Evolutionary conservation across 75 land plant genomes (phyloP).

Genomic region (Sequoiadendron giganteum): DNA sequence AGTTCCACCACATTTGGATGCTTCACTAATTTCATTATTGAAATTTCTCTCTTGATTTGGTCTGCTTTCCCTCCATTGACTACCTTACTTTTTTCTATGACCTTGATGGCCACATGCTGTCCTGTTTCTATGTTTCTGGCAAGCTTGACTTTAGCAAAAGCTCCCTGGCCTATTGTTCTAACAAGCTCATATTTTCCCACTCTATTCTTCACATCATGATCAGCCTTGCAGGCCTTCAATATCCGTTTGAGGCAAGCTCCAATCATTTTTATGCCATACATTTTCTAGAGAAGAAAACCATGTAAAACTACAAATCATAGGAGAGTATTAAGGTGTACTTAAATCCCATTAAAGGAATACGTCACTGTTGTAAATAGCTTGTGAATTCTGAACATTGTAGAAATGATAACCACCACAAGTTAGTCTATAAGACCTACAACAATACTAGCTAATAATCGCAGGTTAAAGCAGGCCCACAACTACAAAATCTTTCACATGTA

Average conservation of each 20-base stretch:
- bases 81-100: slow-evolving; percentile 36
- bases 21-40: slow-evolving; percentile 25
- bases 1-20: slow-evolving; percentile 30
- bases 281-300: neutral
- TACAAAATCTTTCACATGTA: no score
- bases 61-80: slow-evolving; percentile 33
- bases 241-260: neutral
- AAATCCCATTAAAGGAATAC: neutral
- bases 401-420: no score
- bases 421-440: no score
- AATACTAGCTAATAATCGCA: no score
- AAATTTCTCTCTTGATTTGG: slow-evolving; percentile 26
- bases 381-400: no score
- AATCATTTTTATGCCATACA: neutral
- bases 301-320: neutral
- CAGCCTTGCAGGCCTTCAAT: neutral
- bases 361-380: no score
- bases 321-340: neutral
- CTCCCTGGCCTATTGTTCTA: slow-evolving; percentile 35
- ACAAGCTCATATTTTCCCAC: slow-evolving; percentile 43
- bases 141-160: slow-evolving; percentile 41
- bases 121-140: slow-evolving; percentile 34
- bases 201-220: neutral
- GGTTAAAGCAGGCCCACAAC: no score
- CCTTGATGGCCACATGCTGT: slow-evolving; percentile 33